Evolutionary conservation across 495 filamentous ascomycete species (phyloP).

Genomic region (Aspergillus asperescens): DNA sequence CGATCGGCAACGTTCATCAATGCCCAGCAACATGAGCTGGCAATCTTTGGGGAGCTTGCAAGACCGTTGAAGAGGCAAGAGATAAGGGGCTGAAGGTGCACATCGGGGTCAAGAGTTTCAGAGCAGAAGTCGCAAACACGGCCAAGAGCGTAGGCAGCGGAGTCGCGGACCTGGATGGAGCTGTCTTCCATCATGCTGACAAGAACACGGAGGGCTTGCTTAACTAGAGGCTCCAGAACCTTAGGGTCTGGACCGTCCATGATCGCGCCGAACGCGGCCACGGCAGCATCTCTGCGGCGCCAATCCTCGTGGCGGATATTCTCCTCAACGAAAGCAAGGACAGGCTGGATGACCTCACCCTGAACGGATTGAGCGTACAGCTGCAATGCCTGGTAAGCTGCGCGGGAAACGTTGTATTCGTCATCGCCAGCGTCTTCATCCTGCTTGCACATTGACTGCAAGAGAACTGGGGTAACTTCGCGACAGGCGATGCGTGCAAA

Average conservation of each 20-base stretch:
- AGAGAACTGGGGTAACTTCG: conserved; percentile 88
- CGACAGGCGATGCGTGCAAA: conserved; percentile 83
- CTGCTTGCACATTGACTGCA: conserved; percentile 86
- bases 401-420: conserved; percentile 93
- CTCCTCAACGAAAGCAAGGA: conserved; percentile 83
- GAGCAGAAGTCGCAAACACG: conserved; percentile 90
- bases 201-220: conserved; percentile 84
- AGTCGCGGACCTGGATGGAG: conserved; percentile 87
- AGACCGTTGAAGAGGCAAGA: conserved; percentile 84
- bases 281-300: conserved; percentile 88
- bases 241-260: conserved; percentile 97
- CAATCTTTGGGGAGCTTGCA: conserved; percentile 92
- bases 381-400: conserved; percentile 93
- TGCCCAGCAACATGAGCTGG: conserved; percentile 96
- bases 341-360: conserved; percentile 70
- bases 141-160: conserved; percentile 93
- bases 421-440: conserved; percentile 95
- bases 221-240: conserved; percentile 82
- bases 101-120: conserved; percentile 74
- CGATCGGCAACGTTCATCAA: conserved; percentile 97
- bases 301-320: conserved; percentile 88
- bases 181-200: conserved; percentile 94
- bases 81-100: conserved; percentile 79
- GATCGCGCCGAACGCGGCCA: conserved; percentile 96
- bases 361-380: conserved; percentile 90